Conservation (phyloP, 306 rosid genomes). For the Comarum palustre region DNA sequence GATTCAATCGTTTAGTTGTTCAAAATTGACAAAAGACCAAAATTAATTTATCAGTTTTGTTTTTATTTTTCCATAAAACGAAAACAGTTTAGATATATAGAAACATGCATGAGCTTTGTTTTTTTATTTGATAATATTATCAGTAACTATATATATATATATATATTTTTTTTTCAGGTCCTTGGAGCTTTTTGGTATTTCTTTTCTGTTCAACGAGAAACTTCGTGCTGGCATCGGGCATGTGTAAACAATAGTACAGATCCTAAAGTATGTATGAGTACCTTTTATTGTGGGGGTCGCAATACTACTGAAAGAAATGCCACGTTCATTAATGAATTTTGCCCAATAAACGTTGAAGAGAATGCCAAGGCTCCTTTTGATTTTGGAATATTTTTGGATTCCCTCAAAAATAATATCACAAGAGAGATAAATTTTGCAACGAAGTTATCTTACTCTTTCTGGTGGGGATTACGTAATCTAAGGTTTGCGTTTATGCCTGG, state of each 20-base stretch:
- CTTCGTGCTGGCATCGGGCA: constrained; percentile 26
- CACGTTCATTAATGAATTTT: constrained; percentile 5
- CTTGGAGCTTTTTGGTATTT: no score
- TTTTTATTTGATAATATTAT: no score
- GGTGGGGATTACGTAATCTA: constrained; percentile 40
- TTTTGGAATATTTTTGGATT: constrained; percentile 32
- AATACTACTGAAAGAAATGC: background rate
- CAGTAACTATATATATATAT: no score
- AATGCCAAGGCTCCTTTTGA: constrained; percentile 13
- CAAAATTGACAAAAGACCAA: no score
- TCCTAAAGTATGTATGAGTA: background rate
- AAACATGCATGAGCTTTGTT: no score
- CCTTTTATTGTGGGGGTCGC: background rate
- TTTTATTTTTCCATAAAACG: constrained; percentile 15
- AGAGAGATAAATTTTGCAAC: constrained; percentile 15
- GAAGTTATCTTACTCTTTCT: constrained; percentile 25
- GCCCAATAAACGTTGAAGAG: constrained; percentile 1
- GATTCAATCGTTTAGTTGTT: no score
- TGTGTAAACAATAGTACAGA: background rate
- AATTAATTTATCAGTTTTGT: constrained; percentile 16
- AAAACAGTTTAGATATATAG: no score
- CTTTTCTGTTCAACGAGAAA: no score
- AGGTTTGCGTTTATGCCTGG: constrained; percentile 21
- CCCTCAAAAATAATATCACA: constrained; percentile 24
- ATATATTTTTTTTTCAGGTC: no score